phyloP scores from a whole-genome alignment of 176 grass and related monocot species.

The Ananas comosus region DNA sequence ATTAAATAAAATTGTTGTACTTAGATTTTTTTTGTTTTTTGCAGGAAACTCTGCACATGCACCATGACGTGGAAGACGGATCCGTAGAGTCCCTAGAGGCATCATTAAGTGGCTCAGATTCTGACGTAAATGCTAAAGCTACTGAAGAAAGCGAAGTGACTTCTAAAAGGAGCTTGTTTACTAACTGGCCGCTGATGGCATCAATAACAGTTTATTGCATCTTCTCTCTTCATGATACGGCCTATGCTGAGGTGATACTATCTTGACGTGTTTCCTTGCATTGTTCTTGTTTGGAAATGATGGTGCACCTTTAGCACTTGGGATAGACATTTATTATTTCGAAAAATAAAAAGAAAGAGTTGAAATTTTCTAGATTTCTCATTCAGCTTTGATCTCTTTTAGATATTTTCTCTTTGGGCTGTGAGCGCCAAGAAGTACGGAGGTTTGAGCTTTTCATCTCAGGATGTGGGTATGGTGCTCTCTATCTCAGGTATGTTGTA shows the following conservation, averaged over 20 bases:
- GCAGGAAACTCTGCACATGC: conserved; percentile 63
- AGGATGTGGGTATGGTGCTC: conserved; percentile 54
- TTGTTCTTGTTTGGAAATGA: neutral
- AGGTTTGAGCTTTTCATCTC: conserved; percentile 55
- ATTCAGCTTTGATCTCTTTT: conserved; percentile 13
- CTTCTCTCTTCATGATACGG: conserved; percentile 58
- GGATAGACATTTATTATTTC: neutral
- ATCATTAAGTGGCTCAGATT: conserved; percentile 17
- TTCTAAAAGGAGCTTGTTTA: conserved; percentile 37
- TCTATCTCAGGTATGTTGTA: conserved; percentile 38
- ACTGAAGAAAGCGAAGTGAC: conserved; percentile 5
- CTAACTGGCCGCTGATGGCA: conserved; percentile 51
- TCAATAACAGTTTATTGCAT: conserved; percentile 40
- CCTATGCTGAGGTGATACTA: conserved; percentile 46
- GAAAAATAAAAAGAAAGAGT: no score
- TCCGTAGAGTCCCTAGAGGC: conserved; percentile 30
- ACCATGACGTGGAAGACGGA: conserved; percentile 39
- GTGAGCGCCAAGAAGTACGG: conserved; percentile 52
- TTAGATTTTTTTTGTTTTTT: neutral
- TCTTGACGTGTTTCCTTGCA: neutral
- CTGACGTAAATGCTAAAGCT: conserved; percentile 19
- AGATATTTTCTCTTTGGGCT: conserved; percentile 78
- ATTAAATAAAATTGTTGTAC: neutral
- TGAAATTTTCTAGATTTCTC: neutral
- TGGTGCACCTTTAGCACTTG: neutral